phyloP scores from a whole-genome alignment of 2,329 filamentous ascomycete species.

The Scortechinia acanthostroma region DNA sequence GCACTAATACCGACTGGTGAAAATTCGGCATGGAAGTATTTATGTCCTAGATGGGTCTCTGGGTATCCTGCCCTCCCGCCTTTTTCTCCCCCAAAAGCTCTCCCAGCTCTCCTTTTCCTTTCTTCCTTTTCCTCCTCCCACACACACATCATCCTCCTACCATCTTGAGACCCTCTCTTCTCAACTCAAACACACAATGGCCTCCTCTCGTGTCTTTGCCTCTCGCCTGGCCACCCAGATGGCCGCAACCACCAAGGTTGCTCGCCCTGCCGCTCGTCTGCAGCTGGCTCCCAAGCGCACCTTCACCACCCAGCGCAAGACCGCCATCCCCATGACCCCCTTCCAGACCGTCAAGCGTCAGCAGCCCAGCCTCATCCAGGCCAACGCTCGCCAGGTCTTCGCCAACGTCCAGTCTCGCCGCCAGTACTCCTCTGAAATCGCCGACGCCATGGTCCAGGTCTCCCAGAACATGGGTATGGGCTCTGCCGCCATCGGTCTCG shows the following conservation, averaged over 20 bases:
- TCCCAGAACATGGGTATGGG: constrained; percentile 8
- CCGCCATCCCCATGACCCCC: constrained; percentile 13
- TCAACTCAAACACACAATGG: constrained; percentile 1
- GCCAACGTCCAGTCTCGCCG: constrained; percentile 28
- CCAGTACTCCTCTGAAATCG: constrained; percentile 45
- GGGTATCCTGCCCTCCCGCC: too few species aligned
- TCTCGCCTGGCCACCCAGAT: constrained; percentile 33
- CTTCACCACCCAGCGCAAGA: constrained; percentile 20
- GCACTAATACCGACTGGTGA: too few species aligned
- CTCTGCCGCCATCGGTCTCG: constrained; percentile 14
- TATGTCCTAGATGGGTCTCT: too few species aligned
- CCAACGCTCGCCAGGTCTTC: constrained; percentile 28
- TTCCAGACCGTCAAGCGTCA: constrained; percentile 29
- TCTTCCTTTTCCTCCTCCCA: background rate
- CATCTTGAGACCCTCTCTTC: background rate
- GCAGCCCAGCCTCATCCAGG: constrained; percentile 30
- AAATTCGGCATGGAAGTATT: too few species aligned
- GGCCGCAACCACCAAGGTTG: constrained; percentile 35
- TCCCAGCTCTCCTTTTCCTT: constrained; percentile 1
- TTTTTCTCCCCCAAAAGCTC: background rate
- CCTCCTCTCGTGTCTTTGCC: constrained; percentile 12
- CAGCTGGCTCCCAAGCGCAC: constrained; percentile 33
- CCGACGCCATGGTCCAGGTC: constrained; percentile 41
- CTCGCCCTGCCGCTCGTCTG: constrained; percentile 33
- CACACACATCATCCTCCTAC: background rate